Evolutionary conservation across 208 protist genomes (phyloP).

Genomic region (Trypanosoma lewisi): DNA sequence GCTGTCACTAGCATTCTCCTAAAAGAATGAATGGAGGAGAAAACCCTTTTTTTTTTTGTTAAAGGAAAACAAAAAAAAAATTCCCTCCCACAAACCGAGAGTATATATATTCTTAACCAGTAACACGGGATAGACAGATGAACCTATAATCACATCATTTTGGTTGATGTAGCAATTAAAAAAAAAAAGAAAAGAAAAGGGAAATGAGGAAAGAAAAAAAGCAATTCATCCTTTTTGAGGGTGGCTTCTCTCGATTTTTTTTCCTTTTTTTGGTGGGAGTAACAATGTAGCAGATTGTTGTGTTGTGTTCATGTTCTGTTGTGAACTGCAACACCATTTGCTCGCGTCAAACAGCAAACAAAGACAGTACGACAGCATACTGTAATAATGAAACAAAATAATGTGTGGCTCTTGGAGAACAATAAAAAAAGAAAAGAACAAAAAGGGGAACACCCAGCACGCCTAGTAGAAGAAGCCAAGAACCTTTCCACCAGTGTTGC

Average conservation of each 20-base stretch:
- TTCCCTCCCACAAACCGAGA: background rate
- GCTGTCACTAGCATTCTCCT: conserved; percentile 51
- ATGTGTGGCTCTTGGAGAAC: too few relatives aligned
- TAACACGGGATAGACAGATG: too few relatives aligned
- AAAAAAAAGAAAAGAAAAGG: background rate
- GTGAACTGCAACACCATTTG: background rate
- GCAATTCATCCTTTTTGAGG: background rate
- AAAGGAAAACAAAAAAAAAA: conserved; percentile 5
- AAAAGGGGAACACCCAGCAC: conserved; percentile 2
- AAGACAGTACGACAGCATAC: background rate
- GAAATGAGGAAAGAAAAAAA: background rate
- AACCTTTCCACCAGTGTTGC: conserved; percentile 99
- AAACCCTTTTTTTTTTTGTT: too few relatives aligned
- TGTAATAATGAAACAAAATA: background rate
- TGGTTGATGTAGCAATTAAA: too few relatives aligned
- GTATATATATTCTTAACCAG: background rate
- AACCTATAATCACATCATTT: too few relatives aligned
- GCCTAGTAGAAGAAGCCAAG: conserved; percentile 99
- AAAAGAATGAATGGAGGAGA: too few relatives aligned
- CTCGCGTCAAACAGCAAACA: background rate
- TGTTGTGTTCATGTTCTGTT: too few relatives aligned
- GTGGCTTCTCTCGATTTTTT: background rate
- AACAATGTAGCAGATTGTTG: too few relatives aligned
- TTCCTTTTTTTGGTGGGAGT: too few relatives aligned
- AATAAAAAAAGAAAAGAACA: conserved; percentile 18